Evolutionary conservation across 2,329 filamentous ascomycete genomes (phyloP).

Genomic region (Hysterium pulicare): DNA sequence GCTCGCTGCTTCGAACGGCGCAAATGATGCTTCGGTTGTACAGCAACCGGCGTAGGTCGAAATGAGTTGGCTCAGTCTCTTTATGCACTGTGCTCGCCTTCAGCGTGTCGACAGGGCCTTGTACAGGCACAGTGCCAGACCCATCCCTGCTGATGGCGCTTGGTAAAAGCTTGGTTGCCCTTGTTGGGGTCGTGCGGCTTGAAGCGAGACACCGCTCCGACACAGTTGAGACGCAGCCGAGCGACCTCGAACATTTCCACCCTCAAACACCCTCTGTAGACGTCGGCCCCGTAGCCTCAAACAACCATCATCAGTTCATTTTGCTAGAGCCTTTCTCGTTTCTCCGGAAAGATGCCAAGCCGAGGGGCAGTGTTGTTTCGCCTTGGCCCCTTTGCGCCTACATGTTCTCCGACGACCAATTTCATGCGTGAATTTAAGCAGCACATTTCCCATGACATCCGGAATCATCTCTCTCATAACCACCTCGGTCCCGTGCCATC

Average conservation of each 20-base stretch:
- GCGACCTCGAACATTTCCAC: conserved; percentile 29
- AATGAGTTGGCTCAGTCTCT: conserved; percentile 18
- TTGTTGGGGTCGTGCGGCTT: conserved; percentile 18
- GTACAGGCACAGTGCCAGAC: conserved; percentile 22
- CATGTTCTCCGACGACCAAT: conserved; percentile 27
- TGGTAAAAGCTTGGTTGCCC: conserved; percentile 20
- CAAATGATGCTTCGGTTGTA: conserved; percentile 15
- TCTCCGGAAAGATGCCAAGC: conserved; percentile 27
- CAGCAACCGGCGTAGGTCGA: conserved; percentile 27
- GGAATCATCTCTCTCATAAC: conserved; percentile 27
- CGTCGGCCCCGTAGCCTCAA: conserved; percentile 14
- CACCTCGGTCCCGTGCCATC: conserved; percentile 26
- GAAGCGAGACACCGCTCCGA: conserved; percentile 38
- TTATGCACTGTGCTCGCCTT: conserved; percentile 27
- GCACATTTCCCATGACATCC: conserved; percentile 25
- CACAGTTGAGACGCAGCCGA: conserved; percentile 31
- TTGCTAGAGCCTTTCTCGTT: conserved; percentile 22
- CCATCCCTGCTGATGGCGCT: conserved; percentile 8
- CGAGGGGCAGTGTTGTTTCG: conserved; percentile 38
- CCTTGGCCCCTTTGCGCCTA: conserved; percentile 22
- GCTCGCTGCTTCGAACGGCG: conserved; percentile 18
- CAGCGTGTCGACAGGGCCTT: conserved; percentile 13
- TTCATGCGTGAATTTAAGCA: conserved; percentile 41
- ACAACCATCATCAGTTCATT: conserved; percentile 28
- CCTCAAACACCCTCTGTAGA: conserved; percentile 25